Conservation (phyloP, 2,329 filamentous ascomycete genomes). For the Cladosporium sp. region DNA sequence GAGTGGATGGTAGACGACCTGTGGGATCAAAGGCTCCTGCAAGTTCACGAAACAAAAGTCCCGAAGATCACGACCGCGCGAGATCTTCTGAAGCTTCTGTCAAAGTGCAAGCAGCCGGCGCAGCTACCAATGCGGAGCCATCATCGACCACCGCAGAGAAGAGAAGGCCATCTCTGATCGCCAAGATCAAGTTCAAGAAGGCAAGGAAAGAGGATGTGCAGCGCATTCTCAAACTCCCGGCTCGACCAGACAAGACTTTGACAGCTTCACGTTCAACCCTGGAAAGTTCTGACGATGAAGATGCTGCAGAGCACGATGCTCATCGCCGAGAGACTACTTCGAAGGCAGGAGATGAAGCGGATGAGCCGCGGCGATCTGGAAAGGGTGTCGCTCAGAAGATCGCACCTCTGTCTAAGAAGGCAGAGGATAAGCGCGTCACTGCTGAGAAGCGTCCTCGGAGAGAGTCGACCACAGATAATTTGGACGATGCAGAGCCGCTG, state of each 20-base stretch:
- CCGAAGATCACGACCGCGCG: not conserved
- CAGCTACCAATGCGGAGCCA: not conserved
- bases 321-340: slow-evolving; percentile 24
- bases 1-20: not conserved
- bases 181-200: slow-evolving; percentile 36
- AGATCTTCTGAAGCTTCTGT: not conserved
- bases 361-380: slow-evolving; percentile 4
- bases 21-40: not conserved
- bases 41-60: not conserved
- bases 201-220: slow-evolving; percentile 29
- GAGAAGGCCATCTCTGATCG: slow-evolving; percentile 21
- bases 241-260: slow-evolving; percentile 27
- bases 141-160: not conserved
- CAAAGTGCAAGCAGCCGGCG: not conserved
- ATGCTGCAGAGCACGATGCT: slow-evolving; percentile 19
- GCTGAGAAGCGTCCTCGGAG: slow-evolving; percentile 8
- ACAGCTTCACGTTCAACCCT: slow-evolving; percentile 9
- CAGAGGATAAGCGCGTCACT: slow-evolving; percentile 1
- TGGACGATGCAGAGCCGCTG: slow-evolving; percentile 20
- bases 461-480: slow-evolving; percentile 13
- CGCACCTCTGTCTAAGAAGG: slow-evolving; percentile 22
- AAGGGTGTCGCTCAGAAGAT: slow-evolving; percentile 38
- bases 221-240: slow-evolving; percentile 35
- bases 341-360: slow-evolving; percentile 22
- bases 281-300: slow-evolving; percentile 20